Conservation (phyloP, 139 green algal species). For the Chlorella sp. region DNA sequence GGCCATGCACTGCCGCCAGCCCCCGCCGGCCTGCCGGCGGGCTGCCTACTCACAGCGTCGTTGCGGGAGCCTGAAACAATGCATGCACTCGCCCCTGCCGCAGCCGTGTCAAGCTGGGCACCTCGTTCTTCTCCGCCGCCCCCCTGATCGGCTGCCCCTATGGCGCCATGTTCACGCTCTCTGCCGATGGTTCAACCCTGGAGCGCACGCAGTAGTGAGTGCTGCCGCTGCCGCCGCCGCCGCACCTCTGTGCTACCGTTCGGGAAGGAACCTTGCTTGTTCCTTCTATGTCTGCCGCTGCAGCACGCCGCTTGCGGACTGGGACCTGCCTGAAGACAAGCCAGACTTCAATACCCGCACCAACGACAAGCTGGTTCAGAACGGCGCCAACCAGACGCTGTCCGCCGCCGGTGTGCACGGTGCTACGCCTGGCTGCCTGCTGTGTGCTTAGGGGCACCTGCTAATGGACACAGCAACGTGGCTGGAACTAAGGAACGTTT, state of each 20-base stretch:
- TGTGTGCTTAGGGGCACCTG: too few relatives aligned
- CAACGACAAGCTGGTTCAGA: slow-evolving; percentile 32
- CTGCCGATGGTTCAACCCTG: slow-evolving; percentile 38
- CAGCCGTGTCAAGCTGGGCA: slow-evolving; percentile 68
- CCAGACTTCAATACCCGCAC: slow-evolving; percentile 18
- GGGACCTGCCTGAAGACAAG: not conserved
- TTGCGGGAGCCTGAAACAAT: not conserved
- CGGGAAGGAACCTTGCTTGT: not conserved
- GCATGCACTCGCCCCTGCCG: not conserved
- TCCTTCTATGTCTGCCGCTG: not conserved
- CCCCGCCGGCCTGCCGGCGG: too few relatives aligned
- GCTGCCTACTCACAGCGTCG: too few relatives aligned
- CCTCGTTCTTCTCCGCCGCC: slow-evolving; percentile 30
- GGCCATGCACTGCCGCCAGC: too few relatives aligned
- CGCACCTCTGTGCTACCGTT: not conserved
- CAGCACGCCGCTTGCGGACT: slow-evolving; percentile 21
- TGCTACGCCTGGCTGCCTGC: too few relatives aligned
- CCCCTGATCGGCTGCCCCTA: slow-evolving; percentile 68
- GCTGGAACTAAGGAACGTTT: too few relatives aligned
- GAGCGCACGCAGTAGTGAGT: slow-evolving; percentile 21
- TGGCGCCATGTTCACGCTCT: slow-evolving; percentile 66
- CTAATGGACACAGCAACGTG: too few relatives aligned
- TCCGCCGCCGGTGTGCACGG: not conserved
- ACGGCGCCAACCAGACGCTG: slow-evolving; percentile 2
- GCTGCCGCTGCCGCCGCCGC: too few relatives aligned